Conservation (phyloP, 2,329 filamentous ascomycete species). For the Fusarium protoensiforme region DNA sequence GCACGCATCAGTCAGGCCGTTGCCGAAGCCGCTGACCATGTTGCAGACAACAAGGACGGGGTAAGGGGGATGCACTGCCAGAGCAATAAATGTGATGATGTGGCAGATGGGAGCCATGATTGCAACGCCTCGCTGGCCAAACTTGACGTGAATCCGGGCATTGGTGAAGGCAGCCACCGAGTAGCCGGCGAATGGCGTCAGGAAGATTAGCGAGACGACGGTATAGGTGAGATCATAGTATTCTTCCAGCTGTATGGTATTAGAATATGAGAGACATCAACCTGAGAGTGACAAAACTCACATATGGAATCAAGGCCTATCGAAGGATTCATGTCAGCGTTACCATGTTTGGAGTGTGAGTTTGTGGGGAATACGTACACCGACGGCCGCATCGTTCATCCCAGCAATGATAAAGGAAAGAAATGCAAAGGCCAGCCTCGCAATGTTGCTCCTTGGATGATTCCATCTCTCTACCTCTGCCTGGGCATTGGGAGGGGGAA, state of each 20-base stretch:
- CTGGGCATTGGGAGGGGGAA: conserved; percentile 43
- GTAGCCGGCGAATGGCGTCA: conserved; percentile 73
- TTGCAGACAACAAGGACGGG: conserved; percentile 72
- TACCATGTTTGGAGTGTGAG: rapidly evolving
- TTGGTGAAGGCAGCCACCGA: conserved; percentile 70
- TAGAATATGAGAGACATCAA: neutral
- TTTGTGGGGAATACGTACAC: conserved; percentile 53
- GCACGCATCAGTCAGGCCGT: conserved; percentile 68
- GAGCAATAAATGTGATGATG: conserved; percentile 68
- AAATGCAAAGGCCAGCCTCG: conserved; percentile 57
- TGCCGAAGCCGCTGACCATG: conserved; percentile 73
- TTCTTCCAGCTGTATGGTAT: conserved; percentile 61
- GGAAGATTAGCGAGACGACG: conserved; percentile 70
- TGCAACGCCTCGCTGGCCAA: conserved; percentile 75
- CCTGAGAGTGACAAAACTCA: neutral
- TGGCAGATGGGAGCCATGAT: conserved; percentile 71
- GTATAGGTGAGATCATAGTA: conserved; percentile 71
- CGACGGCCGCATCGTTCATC: conserved; percentile 71
- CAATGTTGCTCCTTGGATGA: conserved; percentile 47
- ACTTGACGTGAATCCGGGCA: conserved; percentile 66
- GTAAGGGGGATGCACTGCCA: conserved; percentile 72
- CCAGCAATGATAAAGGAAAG: conserved; percentile 70
- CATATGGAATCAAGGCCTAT: conserved; percentile 41
- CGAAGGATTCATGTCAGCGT: neutral
- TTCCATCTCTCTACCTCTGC: conserved; percentile 50